These are phyloP conservation scores for Leishmania braziliensis DNA, from an alignment of 208 protist species.

Conservation along the genomic window DNA sequence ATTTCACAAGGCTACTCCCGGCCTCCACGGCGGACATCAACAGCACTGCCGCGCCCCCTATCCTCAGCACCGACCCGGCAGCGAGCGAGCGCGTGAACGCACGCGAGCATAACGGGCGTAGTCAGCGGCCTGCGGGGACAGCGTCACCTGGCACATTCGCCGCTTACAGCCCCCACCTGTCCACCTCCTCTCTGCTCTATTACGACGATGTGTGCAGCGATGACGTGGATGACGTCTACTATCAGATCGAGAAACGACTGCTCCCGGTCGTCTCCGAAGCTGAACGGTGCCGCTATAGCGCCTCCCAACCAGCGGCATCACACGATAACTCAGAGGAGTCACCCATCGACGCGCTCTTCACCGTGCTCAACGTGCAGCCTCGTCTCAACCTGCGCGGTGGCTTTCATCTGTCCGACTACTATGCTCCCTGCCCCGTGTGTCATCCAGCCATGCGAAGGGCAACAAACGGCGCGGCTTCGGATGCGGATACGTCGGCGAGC, in stretches of 20 bases:
- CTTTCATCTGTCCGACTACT: slow-evolving; percentile 41
- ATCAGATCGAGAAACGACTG: slow-evolving; percentile 32
- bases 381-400: slow-evolving; percentile 28
- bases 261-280: slow-evolving; percentile 15
- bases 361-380: slow-evolving; percentile 23
- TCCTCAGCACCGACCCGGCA: not conserved
- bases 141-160: not conserved
- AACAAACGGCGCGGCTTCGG: not conserved
- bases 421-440: slow-evolving; percentile 31
- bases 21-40: not conserved
- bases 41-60: not conserved
- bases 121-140: not conserved
- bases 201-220: slow-evolving; percentile 50
- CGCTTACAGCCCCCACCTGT: slow-evolving; percentile 34
- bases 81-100: not conserved
- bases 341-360: slow-evolving; percentile 20
- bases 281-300: not conserved
- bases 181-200: slow-evolving; percentile 45
- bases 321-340: slow-evolving; percentile 1
- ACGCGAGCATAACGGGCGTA: not conserved
- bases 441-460: slow-evolving; percentile 24
- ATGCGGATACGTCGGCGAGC: not conserved
- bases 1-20: not conserved
- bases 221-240: slow-evolving; percentile 34
- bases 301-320: not conserved